These are phyloP conservation scores for Agaricus bisporus DNA, from an alignment of 768 basidiomycete genomes.

Conservation along the genomic window DNA sequence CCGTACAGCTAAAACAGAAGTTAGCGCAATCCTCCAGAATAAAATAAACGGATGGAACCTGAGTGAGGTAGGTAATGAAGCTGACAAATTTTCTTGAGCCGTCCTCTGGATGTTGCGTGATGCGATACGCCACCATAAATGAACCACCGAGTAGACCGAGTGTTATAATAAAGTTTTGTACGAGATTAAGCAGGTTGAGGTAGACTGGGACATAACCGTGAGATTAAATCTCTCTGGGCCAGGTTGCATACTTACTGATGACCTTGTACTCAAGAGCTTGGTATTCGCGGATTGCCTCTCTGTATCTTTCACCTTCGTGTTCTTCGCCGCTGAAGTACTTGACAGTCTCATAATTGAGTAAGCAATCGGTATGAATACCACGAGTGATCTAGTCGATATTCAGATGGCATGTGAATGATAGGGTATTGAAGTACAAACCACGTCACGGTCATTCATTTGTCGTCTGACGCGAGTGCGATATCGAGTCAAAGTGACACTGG, in stretches of 20 bases:
- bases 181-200: conserved; percentile 67
- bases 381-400: conserved; percentile 49
- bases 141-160: conserved; percentile 78
- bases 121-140: conserved; percentile 68
- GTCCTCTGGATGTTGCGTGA: conserved; percentile 43
- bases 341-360: conserved; percentile 80
- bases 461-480: conserved; percentile 73
- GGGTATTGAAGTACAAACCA: conserved; percentile 30
- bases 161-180: conserved; percentile 79
- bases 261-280: conserved; percentile 72
- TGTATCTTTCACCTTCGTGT: conserved; percentile 69
- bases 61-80: conserved; percentile 78
- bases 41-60: conserved; percentile 40
- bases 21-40: background rate
- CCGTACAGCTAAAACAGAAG: conserved; percentile 49
- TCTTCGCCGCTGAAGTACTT: conserved; percentile 88
- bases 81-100: conserved; percentile 62
- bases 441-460: conserved; percentile 76
- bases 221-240: conserved; percentile 7
- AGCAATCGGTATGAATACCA: conserved; percentile 76
- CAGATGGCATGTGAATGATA: background rate
- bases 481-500: conserved; percentile 57
- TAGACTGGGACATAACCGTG: conserved; percentile 36
- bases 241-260: conserved; percentile 42
- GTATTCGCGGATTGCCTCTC: conserved; percentile 65